Base-by-base conservation (phyloP, 495 filamentous ascomycete genomes). In the Hypoxylon subgilvum region DNA sequence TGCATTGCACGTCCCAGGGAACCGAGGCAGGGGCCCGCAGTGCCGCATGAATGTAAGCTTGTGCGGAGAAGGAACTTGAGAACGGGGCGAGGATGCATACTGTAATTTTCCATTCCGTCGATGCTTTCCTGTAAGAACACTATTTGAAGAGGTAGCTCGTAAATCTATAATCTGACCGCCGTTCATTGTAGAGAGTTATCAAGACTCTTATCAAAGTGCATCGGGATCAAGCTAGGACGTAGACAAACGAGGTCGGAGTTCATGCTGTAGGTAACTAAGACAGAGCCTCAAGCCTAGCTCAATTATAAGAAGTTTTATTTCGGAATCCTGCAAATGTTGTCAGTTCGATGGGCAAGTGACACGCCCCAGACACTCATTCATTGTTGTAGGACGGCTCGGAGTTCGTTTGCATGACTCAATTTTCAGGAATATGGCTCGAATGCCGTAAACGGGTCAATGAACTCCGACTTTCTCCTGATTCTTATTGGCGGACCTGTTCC, bases 41-140 rank as follows among this genome's bases (percentile, higher is more conserved):
- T 19, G 25, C 25, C 53, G 41, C 35, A 22, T 36, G 18, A 30
- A 30, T 30, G 61, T 60, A 55, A 59, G 55, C 45, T 30, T 40
- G 16, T 7, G 45, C 16, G 38, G n/a, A 46, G 47, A 42, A 52
- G 30, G 42, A 28, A 30, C 10, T 5, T 5, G 31, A 34, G n/a
- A 12, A 12, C n/a, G n/a, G 31, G 10, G 4, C 30, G 19, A 34
- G 43, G 28, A 48, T 42, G 47, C 60, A 12, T 57, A 71, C 52
- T 71, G 69, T 10, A 71, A 31, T 53, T 69, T 71, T 23, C 69
- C 69, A 56, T 71, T 71, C 7, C 69, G 66, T 28, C 69, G 39
- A 38, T 71, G 68, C 47, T 51, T 69, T 21, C 57, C 53, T 1
- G 61, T 69, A 28, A 71, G 43, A 36, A 41, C 27, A 28, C 35